Conservation (phyloP, 2,329 filamentous ascomycete species). For the Rutstroemia sp. region DNA sequence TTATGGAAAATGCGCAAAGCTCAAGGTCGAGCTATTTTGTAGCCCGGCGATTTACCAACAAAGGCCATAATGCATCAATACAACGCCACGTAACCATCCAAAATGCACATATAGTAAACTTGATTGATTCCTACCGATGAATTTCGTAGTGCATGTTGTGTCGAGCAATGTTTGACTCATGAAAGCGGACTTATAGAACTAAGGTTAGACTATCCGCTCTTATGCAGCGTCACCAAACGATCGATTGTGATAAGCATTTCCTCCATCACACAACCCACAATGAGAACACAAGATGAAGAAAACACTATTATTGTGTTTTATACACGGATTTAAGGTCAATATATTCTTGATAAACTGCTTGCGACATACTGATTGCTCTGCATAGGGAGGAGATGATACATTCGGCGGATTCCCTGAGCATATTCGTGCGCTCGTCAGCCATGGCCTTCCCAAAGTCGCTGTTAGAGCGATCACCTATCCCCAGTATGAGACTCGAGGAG, state of each 20-base stretch:
- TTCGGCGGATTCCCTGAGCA: conserved; percentile 72
- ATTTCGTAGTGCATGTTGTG: no score
- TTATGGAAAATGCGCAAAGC: no score
- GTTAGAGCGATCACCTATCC: conserved; percentile 68
- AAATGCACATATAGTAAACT: no score
- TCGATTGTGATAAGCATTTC: not conserved
- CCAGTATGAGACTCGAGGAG: conserved; percentile 73
- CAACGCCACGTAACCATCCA: no score
- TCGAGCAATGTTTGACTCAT: no score
- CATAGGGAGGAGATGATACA: conserved; percentile 66
- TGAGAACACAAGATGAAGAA: conserved; percentile 54
- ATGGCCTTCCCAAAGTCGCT: conserved; percentile 60
- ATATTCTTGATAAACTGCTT: not conserved
- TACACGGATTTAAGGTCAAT: conserved; percentile 76
- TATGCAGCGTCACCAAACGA: not conserved
- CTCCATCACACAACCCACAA: not conserved
- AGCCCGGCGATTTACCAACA: no score
- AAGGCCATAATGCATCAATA: no score
- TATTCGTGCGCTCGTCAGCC: conserved; percentile 55
- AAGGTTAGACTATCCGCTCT: no score
- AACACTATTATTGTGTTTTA: conserved; percentile 74
- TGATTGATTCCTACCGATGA: no score
- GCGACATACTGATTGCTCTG: conserved; percentile 3
- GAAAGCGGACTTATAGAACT: no score
- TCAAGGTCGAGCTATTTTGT: no score